Evolutionary conservation across 2,329 filamentous ascomycete genomes (phyloP).

Genomic region (Huntiella decipiens): DNA sequence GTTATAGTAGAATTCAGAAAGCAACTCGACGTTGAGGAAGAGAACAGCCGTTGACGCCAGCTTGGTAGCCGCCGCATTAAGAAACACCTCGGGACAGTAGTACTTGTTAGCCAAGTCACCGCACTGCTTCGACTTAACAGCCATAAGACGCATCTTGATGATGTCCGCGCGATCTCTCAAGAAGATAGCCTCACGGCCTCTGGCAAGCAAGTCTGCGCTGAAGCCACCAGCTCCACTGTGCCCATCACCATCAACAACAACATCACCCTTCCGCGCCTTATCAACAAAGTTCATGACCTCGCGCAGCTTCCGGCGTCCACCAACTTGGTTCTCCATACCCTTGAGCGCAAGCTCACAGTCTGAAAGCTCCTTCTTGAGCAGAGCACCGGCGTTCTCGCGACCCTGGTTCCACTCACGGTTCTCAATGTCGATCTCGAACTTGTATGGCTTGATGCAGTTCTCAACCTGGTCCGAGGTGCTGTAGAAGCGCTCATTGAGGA

Average conservation of each 20-base stretch:
- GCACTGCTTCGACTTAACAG: slow-evolving; percentile 83
- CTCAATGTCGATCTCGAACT: slow-evolving; percentile 92
- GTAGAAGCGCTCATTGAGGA: slow-evolving; percentile 86
- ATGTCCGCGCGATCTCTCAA: slow-evolving; percentile 80
- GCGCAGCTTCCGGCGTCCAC: slow-evolving; percentile 63
- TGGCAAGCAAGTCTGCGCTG: slow-evolving; percentile 64
- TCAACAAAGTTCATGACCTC: slow-evolving; percentile 89
- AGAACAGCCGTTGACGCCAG: slow-evolving; percentile 86
- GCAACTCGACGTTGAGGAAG: slow-evolving; percentile 89
- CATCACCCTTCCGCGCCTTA: slow-evolving; percentile 68
- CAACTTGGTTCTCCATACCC: slow-evolving; percentile 56
- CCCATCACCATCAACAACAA: slow-evolving; percentile 67
- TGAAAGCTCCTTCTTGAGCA: slow-evolving; percentile 72
- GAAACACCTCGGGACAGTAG: slow-evolving; percentile 88
- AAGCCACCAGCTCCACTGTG: slow-evolving; percentile 81
- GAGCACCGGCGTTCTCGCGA: slow-evolving; percentile 58
- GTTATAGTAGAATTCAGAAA: slow-evolving; percentile 95
- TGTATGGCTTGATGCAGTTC: slow-evolving; percentile 98
- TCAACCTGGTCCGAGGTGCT: slow-evolving; percentile 96
- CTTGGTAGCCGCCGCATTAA: slow-evolving; percentile 93
- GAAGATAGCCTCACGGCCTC: slow-evolving; percentile 84
- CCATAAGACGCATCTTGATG: slow-evolving; percentile 73
- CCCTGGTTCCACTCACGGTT: slow-evolving; percentile 75
- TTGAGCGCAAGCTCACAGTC: slow-evolving; percentile 67
- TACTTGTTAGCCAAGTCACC: slow-evolving; percentile 74